Evolutionary conservation across 192 early-diverging fungal genomes (phyloP), one percentile per base, ranked within the genome.

Genomic region (Mortierella hygrophila): DNA sequence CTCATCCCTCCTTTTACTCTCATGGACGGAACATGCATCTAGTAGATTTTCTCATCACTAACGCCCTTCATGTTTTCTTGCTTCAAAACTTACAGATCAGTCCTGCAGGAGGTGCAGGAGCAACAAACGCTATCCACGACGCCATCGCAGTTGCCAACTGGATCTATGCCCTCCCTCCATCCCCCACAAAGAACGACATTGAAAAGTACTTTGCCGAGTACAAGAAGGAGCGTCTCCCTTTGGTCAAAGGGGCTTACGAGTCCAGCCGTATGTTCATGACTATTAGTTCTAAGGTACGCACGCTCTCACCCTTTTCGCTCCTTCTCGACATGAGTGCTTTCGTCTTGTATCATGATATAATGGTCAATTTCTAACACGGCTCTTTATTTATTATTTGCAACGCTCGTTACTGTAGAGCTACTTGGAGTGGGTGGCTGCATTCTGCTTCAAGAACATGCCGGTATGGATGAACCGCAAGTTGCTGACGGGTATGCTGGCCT

Each of bases 391-490:
- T 70, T 70, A 16, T 37, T n/a, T 5, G 4, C 1, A 5, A 41
- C 40, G 4, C 5, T 32, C 47, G 10, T 37, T 46, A 18, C 26
- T 38, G 20, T 65, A 76, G 75, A 63, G 1, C 16, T 68, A 63
- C 29, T 37, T 80, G 16, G 72, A 63, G 29, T 29, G 41, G 35
- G 13, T 80, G 6, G 35, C 72, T 1, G 70, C 41, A 21, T 54
- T 76, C 32, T 35, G 49, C 1, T 23, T 82, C 44, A 82, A 82
- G 7, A 35, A 44, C 40, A 76, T 76, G 40, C 80, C 80, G 0
- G 29, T 6, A 10, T 76, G 63, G 44, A 70, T 82, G 38, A 70
- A 68, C 74, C 35, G 18, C 26, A 70, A 46, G 11, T 20, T 74
- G 52, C 40, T 82, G 15, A 16, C 32, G 0, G 9, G 74, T 3